Evolutionary conservation across 805 yeast species (phyloP).

Genomic region (Candida andamanensis): DNA sequence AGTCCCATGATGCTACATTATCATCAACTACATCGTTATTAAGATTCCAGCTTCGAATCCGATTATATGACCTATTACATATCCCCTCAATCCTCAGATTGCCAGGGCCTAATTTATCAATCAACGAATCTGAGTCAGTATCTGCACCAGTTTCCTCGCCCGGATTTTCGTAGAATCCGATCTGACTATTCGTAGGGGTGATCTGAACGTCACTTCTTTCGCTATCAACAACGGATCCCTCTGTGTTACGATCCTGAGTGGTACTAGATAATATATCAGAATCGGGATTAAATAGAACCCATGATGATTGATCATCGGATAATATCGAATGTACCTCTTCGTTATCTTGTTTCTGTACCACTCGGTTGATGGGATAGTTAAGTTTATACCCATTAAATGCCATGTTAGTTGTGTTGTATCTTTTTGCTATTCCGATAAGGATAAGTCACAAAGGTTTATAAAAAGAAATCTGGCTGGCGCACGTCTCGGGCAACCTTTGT

Average conservation of each 20-base stretch:
- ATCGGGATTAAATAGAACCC: conserved; percentile 27
- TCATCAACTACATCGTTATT: conserved; percentile 23
- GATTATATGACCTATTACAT: conserved; percentile 7
- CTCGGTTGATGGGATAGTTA: conserved; percentile 13
- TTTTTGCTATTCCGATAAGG: conserved; percentile 10
- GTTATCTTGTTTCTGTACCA: conserved; percentile 9
- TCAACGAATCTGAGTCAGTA: conserved; percentile 8
- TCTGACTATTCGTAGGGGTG: not conserved
- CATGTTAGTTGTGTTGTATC: conserved; percentile 4
- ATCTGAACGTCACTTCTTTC: conserved; percentile 2
- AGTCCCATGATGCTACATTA: conserved; percentile 33
- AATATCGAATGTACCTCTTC: conserved; percentile 16
- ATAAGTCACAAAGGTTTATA: too few species aligned
- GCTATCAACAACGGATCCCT: conserved; percentile 2
- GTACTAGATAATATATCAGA: conserved; percentile 26
- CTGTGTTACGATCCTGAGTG: conserved; percentile 5
- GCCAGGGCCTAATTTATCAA: conserved; percentile 12
- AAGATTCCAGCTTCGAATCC: conserved; percentile 19
- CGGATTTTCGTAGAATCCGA: conserved; percentile 6
- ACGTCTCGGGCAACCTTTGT: too few species aligned
- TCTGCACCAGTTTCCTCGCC: conserved; percentile 11
- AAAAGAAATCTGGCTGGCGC: too few species aligned
- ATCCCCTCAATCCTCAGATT: conserved; percentile 7
- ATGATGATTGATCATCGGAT: conserved; percentile 20
- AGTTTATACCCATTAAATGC: conserved; percentile 15